phyloP scores from a whole-genome alignment of 2,329 filamentous ascomycete genomes.

The Pseudogymnoascus pannorum region DNA sequence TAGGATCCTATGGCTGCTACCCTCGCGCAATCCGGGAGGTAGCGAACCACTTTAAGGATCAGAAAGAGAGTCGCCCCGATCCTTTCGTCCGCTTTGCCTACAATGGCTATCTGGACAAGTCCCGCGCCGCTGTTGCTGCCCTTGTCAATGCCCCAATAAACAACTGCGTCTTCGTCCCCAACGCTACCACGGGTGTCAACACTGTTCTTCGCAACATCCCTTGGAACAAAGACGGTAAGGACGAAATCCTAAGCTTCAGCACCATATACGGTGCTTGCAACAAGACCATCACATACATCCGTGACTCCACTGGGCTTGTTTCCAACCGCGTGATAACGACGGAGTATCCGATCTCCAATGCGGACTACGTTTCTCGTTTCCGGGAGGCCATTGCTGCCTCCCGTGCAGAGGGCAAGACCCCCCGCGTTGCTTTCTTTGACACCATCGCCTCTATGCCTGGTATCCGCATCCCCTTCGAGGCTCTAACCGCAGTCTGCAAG shows the following conservation, averaged over 20 bases:
- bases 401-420: conserved; percentile 49
- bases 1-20: conserved; percentile 71
- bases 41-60: conserved; percentile 58
- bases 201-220: conserved; percentile 68
- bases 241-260: conserved; percentile 72
- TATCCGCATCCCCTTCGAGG: conserved; percentile 70
- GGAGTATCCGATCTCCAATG: conserved; percentile 63
- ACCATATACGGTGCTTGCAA: conserved; percentile 74
- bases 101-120: conserved; percentile 53
- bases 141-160: conserved; percentile 59
- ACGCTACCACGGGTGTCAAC: conserved; percentile 74
- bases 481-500: conserved; percentile 55
- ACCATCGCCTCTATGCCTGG: conserved; percentile 73
- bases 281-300: conserved; percentile 63
- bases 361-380: conserved; percentile 56
- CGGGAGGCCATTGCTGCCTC: conserved; percentile 47
- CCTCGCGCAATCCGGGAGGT: conserved; percentile 54
- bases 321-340: conserved; percentile 49
- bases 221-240: conserved; percentile 52
- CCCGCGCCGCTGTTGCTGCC: conserved; percentile 55
- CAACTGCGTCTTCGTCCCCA: conserved; percentile 69
- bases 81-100: conserved; percentile 66
- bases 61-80: conserved; percentile 63
- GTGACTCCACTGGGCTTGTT: conserved; percentile 27
- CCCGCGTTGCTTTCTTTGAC: conserved; percentile 69